These are phyloP conservation scores for Phytopythium delawarense DNA, from an alignment of 352 stramenopile species.

Conservation along the genomic window DNA sequence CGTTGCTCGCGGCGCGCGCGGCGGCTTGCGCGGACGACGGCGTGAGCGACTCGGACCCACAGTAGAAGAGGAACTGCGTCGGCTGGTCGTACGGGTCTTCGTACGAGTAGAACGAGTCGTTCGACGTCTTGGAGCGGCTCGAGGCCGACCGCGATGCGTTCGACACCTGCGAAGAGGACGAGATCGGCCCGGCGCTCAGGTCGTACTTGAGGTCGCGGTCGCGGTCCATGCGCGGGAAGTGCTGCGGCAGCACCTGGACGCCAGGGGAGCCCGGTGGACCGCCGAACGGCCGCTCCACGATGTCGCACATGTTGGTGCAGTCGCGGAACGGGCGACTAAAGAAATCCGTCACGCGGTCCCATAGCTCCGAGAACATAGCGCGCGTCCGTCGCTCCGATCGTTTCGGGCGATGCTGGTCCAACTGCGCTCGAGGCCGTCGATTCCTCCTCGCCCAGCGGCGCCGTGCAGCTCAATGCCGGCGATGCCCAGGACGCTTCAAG, in stretches of 20 bases:
- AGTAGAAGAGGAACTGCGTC: constrained; percentile 58
- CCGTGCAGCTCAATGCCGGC: too few relatives aligned
- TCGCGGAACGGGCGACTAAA: constrained; percentile 28
- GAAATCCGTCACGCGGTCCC: constrained; percentile 14
- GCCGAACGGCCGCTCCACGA: constrained; percentile 9
- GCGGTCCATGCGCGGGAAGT: constrained; percentile 24
- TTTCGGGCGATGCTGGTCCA: background rate
- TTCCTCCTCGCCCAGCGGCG: too few relatives aligned
- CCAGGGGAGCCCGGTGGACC: constrained; percentile 17
- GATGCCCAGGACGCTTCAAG: too few relatives aligned
- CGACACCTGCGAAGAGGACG: constrained; percentile 13
- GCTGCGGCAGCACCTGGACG: constrained; percentile 20
- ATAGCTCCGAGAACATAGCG: constrained; percentile 3
- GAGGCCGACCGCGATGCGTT: constrained; percentile 4
- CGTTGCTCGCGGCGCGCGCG: constrained; percentile 11
- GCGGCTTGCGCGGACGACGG: constrained; percentile 19
- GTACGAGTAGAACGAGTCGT: constrained; percentile 29
- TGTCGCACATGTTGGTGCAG: constrained; percentile 30
- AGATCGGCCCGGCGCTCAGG: constrained; percentile 16
- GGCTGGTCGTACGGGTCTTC: constrained; percentile 32
- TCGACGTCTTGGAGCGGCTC: constrained; percentile 20
- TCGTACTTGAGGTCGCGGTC: constrained; percentile 29
- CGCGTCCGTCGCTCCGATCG: background rate
- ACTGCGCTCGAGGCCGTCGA: background rate
- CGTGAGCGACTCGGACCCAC: constrained; percentile 33